A percentile compares a stretch with the other conserved stretches of the same genome.
Evolutionary conservation across 176 grass and related monocot genomes (phyloP).

Genomic region (Zea luxurians): DNA sequence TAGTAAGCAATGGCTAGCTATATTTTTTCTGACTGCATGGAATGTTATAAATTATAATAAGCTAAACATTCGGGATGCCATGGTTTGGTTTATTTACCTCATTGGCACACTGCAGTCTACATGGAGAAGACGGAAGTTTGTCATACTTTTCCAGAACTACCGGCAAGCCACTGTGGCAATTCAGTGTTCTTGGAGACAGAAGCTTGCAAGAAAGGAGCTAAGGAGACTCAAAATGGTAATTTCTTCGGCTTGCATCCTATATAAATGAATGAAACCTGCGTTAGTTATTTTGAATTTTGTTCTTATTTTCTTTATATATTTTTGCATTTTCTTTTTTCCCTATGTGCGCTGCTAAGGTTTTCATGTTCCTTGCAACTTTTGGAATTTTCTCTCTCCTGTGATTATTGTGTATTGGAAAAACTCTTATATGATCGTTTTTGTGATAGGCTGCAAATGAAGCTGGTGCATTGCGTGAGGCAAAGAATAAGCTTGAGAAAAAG

Average conservation of each 20-base stretch:
- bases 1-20: background rate
- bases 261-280: background rate
- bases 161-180: conserved; percentile 51
- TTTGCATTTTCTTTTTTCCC: background rate
- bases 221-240: conserved; percentile 78
- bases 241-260: background rate
- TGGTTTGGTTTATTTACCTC: conserved; percentile 19
- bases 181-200: conserved; percentile 91
- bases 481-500: conserved; percentile 97
- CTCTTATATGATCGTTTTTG: conserved; percentile 34
- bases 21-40: background rate
- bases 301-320: conserved; percentile 14
- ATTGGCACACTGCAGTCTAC: conserved; percentile 46
- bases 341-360: background rate
- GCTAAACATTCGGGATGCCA: background rate
- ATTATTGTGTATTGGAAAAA: conserved; percentile 22
- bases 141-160: conserved; percentile 58
- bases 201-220: conserved; percentile 82
- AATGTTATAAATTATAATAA: conserved; percentile 18
- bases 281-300: background rate
- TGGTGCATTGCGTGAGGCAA: conserved; percentile 89
- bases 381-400: conserved; percentile 2
- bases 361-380: background rate
- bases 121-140: conserved; percentile 73
- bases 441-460: conserved; percentile 92